Evolutionary conservation across 148 eudicot species (phyloP), one percentile per base, ranked within the genome.

Genomic region (Rheum nobile): DNA sequence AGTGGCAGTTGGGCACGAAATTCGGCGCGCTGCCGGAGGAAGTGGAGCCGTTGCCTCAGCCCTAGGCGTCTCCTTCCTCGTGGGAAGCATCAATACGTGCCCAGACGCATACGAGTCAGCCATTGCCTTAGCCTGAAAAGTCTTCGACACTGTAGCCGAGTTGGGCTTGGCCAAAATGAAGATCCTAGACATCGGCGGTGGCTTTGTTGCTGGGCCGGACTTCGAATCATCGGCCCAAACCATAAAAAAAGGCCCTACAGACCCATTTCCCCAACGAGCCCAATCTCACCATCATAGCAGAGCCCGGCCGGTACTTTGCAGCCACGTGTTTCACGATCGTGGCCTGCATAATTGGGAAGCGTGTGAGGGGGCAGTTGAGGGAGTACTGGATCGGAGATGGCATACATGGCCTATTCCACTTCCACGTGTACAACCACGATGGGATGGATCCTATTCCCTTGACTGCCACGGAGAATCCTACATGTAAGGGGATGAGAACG

Each of bases 301-400:
- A 57, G 65, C 65, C 65, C 13, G 65, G 65, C 1, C 31, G 65
- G 65, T 57, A 57, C 32, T 57, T 57, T 0, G 65, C 65, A 0
- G 65, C 65, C 65, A 57, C 65, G 65, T 57, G 65, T 26, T 57
- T 26, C 65, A 57, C 65, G 10, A 3, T 57, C 12, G 65, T 16
- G 14, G 65, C 65, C 2, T 57, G 65, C 65, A 57, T 57, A 26
- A 57, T 57, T 4, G 65, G 65, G 16, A 57, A 57, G 65, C 65
- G 65, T 16, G 65, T 57, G 65, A 57, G 65, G 31, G 65, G 32
- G 65, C 65, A 22, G 6, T 0, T 26, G 32, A 57, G 65, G 65
- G 65, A 57, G 65, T 57, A 57, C 1, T 57, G 65, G 65, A 57
- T 57, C 14, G 65, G 31, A 57, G 65, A 57, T 32, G 65, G 65